phyloP scores from a whole-genome alignment of 2,329 filamentous ascomycete genomes.

The Cladorrhinum sp. region DNA sequence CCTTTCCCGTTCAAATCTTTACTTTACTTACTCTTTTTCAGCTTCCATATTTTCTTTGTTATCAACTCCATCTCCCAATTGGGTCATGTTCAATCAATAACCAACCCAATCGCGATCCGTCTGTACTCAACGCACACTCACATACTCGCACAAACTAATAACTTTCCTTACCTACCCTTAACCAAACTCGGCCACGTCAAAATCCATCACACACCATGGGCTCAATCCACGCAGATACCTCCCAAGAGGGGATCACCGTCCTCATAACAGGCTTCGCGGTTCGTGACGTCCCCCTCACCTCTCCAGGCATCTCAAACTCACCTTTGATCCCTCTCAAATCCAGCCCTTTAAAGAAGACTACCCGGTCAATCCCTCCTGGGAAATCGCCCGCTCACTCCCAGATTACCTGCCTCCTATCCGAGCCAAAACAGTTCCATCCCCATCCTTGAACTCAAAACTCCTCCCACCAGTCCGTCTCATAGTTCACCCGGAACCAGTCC shows the following conservation, averaged over 20 bases:
- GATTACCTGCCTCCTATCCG: conserved; percentile 55
- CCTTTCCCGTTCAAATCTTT: no score
- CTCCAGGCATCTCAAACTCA: neutral
- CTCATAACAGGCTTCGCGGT: conserved; percentile 52
- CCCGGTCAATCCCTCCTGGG: conserved; percentile 75
- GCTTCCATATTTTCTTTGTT: neutral
- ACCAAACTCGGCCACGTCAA: neutral
- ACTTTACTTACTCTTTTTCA: neutral
- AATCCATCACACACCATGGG: conserved; percentile 15
- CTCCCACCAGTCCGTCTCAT: conserved; percentile 58
- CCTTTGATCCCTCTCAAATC: neutral
- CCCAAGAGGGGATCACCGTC: conserved; percentile 15
- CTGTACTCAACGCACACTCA: no score
- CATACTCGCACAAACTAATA: no score
- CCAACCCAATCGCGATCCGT: no score
- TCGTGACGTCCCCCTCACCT: conserved; percentile 30
- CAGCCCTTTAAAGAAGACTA: conserved; percentile 74
- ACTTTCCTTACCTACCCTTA: no score
- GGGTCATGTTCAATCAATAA: no score
- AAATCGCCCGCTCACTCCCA: conserved; percentile 71
- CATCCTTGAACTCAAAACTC: neutral
- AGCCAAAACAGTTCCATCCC: conserved; percentile 39
- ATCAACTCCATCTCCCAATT: neutral
- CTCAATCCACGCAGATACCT: conserved; percentile 8
- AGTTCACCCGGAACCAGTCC: conserved; percentile 63